Evolutionary conservation across 1,139 yeast genomes (phyloP), one percentile per base, ranked within the genome.

Genomic region (Kodamaea ohmeri): DNA sequence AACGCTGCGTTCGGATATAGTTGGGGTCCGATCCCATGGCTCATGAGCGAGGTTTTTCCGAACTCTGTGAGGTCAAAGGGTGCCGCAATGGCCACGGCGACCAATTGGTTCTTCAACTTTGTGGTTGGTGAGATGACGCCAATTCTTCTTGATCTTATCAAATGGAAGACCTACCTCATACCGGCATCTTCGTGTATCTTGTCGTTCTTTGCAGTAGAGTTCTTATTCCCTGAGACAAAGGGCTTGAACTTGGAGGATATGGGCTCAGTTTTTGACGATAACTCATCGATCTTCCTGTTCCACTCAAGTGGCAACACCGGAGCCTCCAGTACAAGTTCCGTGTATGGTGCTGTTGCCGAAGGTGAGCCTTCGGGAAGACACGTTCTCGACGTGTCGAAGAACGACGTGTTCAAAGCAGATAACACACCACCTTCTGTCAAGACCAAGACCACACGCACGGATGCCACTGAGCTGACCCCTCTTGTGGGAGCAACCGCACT

Each of bases 21-120:
- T 40, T 88, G 96, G 95, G 96, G 96, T 8, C 97, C 97, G 3
- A 82, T 90, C 43, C 96, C 96, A 6, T 89, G 97, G 97, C 71
- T 90, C 51, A 83, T 87, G 63, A 88, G 89, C 34, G 97, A 89
- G 63, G 90, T 90, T 38, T 74, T 90, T 42, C 97, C 97, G 0
- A 76, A 86, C 44, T 71, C 82, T 17, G 89, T 89, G n/a, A 76
- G 97, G 43, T 89, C 96, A 6, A 86, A 89, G 53, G 96, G 96
- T 36, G 95, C 96, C 0, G 88, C 96, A 1, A 65, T 88, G 47
- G 83, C 96, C 0, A 89, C 96, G 0, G 96, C 96, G 1, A 80
- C 95, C 7, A 89, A 89, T 59, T 90, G 97, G 97, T 76, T 87
- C n/a, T 89, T 87, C 65, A 89, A 89, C 62, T 89, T 88, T 66